These are phyloP conservation scores for Naganishia randhawae DNA, from an alignment of 768 basidiomycete genomes.

Conservation along the genomic window DNA sequence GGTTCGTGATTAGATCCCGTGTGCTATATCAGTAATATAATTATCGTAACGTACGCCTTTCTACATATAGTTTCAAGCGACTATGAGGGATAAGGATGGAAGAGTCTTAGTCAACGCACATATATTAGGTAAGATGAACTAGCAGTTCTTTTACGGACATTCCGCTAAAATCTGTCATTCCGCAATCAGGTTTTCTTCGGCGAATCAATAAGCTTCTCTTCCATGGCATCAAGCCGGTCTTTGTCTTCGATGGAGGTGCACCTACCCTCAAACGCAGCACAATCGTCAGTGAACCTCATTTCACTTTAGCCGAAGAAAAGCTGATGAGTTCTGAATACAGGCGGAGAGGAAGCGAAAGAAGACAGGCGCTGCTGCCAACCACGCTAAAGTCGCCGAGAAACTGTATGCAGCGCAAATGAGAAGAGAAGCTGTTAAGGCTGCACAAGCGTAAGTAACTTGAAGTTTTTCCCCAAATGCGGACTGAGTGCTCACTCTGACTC, in stretches of 20 bases:
- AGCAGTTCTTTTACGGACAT: not conserved
- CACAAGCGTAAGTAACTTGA: slow-evolving; percentile 44
- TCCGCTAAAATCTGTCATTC: slow-evolving; percentile 14
- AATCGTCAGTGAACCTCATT: slow-evolving; percentile 60
- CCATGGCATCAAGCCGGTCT: slow-evolving; percentile 96
- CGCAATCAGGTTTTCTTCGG: slow-evolving; percentile 50
- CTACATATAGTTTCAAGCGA: slow-evolving; percentile 75
- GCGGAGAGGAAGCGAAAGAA: slow-evolving; percentile 85
- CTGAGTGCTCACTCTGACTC: not conserved
- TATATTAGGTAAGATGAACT: slow-evolving; percentile 65
- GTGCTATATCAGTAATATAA: not conserved
- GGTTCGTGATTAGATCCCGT: slow-evolving; percentile 33
- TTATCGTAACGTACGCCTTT: not conserved
- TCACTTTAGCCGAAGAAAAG: not conserved
- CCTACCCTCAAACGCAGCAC: slow-evolving; percentile 83
- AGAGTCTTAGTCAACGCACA: slow-evolving; percentile 86
- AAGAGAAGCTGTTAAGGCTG: slow-evolving; percentile 72
- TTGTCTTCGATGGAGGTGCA: slow-evolving; percentile 97
- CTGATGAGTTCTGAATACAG: slow-evolving; percentile 53
- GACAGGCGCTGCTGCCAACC: slow-evolving; percentile 78
- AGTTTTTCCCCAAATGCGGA: not conserved
- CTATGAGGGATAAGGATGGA: slow-evolving; percentile 97
- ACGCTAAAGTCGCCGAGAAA: slow-evolving; percentile 81
- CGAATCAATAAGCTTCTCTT: slow-evolving; percentile 91
- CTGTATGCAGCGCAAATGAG: slow-evolving; percentile 90